A percentile compares a stretch with the other conserved stretches of the same genome.
phyloP scores from a whole-genome alignment of 2,329 filamentous ascomycete genomes.

The Lachnellula hyalina region DNA sequence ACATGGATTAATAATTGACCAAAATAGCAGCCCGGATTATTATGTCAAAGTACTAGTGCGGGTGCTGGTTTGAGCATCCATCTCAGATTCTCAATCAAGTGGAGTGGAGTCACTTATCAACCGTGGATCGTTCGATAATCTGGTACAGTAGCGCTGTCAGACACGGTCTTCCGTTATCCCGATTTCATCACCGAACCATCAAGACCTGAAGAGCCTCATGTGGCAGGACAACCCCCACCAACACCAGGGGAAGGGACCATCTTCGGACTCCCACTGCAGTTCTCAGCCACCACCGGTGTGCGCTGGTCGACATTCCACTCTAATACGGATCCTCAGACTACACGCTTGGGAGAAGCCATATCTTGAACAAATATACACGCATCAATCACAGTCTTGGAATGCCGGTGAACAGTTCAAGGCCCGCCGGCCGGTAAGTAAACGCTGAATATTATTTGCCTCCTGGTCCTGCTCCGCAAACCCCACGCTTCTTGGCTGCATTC shows the following conservation, averaged over 20 bases:
- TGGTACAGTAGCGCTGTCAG: slow-evolving; percentile 2
- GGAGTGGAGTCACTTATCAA: not conserved
- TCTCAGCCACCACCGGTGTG: slow-evolving; percentile 11
- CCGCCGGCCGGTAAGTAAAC: not conserved
- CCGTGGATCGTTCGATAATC: slow-evolving; percentile 3
- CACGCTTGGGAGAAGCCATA: not conserved
- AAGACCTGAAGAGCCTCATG: slow-evolving; percentile 9
- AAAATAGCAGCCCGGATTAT: not conserved
- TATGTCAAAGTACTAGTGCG: not conserved
- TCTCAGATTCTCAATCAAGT: too few species aligned
- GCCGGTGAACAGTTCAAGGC: slow-evolving; percentile 3
- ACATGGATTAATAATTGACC: slow-evolving; percentile 5
- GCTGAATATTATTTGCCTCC: not conserved
- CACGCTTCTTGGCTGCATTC: not conserved
- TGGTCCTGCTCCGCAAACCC: not conserved
- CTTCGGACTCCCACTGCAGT: not conserved
- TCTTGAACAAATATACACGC: too few species aligned
- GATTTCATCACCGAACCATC: slow-evolving; percentile 4
- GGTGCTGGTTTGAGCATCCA: not conserved
- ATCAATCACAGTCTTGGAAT: not conserved
- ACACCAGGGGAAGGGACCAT: not conserved
- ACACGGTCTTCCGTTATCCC: slow-evolving; percentile 6
- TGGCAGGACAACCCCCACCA: slow-evolving; percentile 2
- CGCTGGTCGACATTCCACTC: not conserved
- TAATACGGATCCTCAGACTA: too few species aligned